Evolutionary conservation across 2,329 filamentous ascomycete genomes (phyloP), one percentile per base, ranked within the genome.

Genomic region (Coniochaeta prunicola): DNA sequence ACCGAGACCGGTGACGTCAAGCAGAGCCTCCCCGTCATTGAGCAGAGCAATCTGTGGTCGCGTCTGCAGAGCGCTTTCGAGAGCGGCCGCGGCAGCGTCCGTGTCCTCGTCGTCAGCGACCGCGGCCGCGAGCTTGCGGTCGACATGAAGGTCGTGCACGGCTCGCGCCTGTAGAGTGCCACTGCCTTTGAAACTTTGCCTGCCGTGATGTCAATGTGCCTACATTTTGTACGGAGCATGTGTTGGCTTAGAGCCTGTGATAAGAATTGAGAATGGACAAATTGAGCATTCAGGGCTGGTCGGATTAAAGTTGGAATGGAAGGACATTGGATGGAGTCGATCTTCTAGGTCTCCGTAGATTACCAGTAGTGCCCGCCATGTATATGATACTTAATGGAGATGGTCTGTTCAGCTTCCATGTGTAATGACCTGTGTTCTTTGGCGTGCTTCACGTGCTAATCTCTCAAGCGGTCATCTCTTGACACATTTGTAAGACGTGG

Each of bases 1-100:
- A 99, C 94, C 74, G 94, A 99, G 89, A 91, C 88, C 65, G 92
- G 94, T 70, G 93, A 99, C 74, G 92, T 99, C 83, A 97, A 97
- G 90, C 92, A 96, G 80, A 86, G 85, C 69, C 84, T 99, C 61
- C 85, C 90, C 60, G 91, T 99, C 76, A 88, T 97, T 75, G 91
- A 96, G 81, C 94, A 99, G 86, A 94, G 90, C 76, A 86, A 86
- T 77, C 87, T 99, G 67, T 91, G 88, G 82, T 75, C 79, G 66
- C 91, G 92, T 69, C 89, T 99, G 66, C 79, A 84, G 69, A 85
- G 89, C 66, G 85, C 92, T 66, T 99, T 97, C 77, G 87, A 91
- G 78, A 88, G 91, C 68, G 94, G 94, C 74, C 90, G 92, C 74
- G 94, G 94, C 76, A 92, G 87, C 73, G 90, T 99, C 72, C 91